phyloP scores from a whole-genome alignment of 371 early-diverging fungal genomes.

The Mucor saturninus region DNA sequence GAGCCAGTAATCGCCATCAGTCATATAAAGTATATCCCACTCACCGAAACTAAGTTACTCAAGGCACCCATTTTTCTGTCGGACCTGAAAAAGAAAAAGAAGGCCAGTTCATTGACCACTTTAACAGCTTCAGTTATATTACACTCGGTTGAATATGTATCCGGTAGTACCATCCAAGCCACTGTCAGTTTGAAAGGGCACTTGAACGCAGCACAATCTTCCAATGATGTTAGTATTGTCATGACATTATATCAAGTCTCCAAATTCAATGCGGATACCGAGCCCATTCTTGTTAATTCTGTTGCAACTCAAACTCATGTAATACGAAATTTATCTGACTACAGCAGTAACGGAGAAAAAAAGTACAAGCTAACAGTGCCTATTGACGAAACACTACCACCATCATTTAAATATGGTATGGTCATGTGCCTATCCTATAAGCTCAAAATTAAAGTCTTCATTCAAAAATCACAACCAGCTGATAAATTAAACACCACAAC shows the following conservation, averaged over 20 bases:
- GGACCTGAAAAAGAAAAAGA: constrained; percentile 6
- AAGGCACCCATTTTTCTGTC: constrained; percentile 28
- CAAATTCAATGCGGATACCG: constrained; percentile 3
- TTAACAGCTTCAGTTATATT: constrained; percentile 15
- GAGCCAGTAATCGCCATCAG: constrained; percentile 8
- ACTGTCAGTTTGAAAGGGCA: background rate
- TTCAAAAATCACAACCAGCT: constrained; percentile 1
- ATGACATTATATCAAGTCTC: constrained; percentile 20
- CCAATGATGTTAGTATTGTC: background rate
- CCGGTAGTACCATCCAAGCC: constrained; percentile 19
- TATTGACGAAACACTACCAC: constrained; percentile 7
- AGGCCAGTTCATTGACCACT: background rate
- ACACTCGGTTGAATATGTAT: constrained; percentile 16
- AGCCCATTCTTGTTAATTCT: background rate
- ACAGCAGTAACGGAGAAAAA: background rate
- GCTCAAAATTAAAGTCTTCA: constrained; percentile 11
- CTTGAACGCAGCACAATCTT: background rate
- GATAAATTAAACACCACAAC: background rate
- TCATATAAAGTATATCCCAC: constrained; percentile 35
- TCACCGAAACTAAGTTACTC: constrained; percentile 37
- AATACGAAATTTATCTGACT: background rate
- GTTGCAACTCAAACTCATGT: constrained; percentile 8
- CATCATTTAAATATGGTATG: constrained; percentile 20
- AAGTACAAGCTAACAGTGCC: background rate
- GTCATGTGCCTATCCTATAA: constrained; percentile 20